Evolutionary conservation across 768 basidiomycete genomes (phyloP).

Genomic region (Trichaptum fuscoviolaceum): DNA sequence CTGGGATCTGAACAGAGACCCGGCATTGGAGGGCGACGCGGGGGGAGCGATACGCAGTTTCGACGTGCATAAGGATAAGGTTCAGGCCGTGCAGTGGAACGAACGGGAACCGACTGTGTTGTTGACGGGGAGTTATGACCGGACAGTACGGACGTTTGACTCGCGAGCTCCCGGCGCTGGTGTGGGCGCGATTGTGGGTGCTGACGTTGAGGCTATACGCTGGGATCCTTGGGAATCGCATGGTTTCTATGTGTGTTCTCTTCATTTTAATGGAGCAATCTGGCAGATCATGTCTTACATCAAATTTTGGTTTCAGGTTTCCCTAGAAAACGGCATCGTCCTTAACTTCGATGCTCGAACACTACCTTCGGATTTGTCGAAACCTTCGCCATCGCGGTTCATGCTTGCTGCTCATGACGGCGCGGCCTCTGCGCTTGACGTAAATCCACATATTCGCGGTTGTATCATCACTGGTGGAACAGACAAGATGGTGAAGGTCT

Average conservation of each 20-base stretch:
- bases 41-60: conserved; percentile 80
- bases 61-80: conserved; percentile 84
- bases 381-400: conserved; percentile 69
- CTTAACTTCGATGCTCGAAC: conserved; percentile 89
- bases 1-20: conserved; percentile 85
- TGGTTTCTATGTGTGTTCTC: conserved; percentile 71
- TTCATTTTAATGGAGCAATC: background rate
- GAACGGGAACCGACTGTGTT: conserved; percentile 81
- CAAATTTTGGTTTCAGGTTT: conserved; percentile 50
- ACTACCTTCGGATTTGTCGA: conserved; percentile 61
- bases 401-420: conserved; percentile 94
- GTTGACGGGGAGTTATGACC: conserved; percentile 90
- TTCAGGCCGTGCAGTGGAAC: conserved; percentile 97
- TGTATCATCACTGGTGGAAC: conserved; percentile 92
- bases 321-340: conserved; percentile 91
- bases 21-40: conserved; percentile 42
- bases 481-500: conserved; percentile 93
- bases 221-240: conserved; percentile 96
- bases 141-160: conserved; percentile 93
- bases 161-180: conserved; percentile 76
- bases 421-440: conserved; percentile 80
- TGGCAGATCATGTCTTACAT: background rate
- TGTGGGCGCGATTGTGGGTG: conserved; percentile 79
- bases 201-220: conserved; percentile 88
- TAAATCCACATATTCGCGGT: conserved; percentile 86